phyloP scores from a whole-genome alignment of 1,284 basidiomycete genomes.

The Sanghuangporus sanghuang region DNA sequence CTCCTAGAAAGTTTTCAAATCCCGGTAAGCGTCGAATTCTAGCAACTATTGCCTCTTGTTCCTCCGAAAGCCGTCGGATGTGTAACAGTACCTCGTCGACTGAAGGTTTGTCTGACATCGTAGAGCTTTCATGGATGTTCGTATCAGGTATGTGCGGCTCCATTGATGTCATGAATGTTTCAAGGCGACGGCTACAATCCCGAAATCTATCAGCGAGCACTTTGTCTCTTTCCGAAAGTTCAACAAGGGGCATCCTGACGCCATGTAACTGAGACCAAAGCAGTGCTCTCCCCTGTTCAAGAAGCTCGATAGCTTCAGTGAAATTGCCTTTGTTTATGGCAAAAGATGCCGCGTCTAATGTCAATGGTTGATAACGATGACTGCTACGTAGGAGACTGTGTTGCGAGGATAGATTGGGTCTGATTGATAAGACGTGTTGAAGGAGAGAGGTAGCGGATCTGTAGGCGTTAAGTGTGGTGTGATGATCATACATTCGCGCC shows the following conservation, averaged over 20 bases:
- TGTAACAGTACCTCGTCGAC: background rate
- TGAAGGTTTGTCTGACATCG: background rate
- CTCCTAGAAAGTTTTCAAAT: slow-evolving; percentile 10
- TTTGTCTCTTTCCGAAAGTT: background rate
- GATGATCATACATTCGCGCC: background rate
- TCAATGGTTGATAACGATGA: background rate
- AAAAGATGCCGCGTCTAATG: background rate
- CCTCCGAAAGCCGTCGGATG: background rate
- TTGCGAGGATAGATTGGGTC: background rate
- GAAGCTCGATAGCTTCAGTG: background rate
- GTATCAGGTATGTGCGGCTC: background rate
- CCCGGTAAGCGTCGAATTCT: slow-evolving; percentile 11
- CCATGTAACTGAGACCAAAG: slow-evolving; percentile 1
- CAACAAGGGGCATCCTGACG: background rate
- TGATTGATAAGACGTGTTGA: background rate
- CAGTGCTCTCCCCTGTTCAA: slow-evolving; percentile 7
- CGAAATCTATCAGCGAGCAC: background rate
- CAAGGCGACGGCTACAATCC: background rate
- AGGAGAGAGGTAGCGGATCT: background rate
- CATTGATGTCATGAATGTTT: background rate
- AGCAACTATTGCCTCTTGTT: slow-evolving; percentile 3
- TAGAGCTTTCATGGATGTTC: background rate
- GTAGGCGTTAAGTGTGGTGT: background rate
- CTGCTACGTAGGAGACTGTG: background rate
- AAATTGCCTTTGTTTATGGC: background rate